Evolutionary conservation across 352 stramenopile species (phyloP).

Genomic region (Achlya hypogyna): DNA sequence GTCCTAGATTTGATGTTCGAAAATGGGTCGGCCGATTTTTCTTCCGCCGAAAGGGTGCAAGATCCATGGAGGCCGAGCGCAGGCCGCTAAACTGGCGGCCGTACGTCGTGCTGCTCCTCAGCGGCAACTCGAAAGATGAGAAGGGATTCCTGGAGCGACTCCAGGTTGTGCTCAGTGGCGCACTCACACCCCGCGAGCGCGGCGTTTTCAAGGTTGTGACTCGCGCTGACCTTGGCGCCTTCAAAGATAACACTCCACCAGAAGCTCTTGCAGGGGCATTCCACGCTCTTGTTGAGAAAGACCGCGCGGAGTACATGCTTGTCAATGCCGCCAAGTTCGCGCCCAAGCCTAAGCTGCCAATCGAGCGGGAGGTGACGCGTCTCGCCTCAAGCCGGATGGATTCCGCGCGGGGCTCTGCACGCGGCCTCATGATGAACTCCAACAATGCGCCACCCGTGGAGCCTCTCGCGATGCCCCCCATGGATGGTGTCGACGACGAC

Average conservation of each 20-base stretch:
- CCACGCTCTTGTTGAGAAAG: neutral
- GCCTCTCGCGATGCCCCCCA: neutral
- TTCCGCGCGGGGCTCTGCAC: neutral
- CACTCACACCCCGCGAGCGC: constrained; percentile 13
- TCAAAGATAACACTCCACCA: neutral
- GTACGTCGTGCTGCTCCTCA: constrained; percentile 14
- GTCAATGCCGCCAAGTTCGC: neutral
- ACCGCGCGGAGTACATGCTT: constrained; percentile 4
- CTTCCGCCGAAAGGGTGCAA: neutral
- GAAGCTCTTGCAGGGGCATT: constrained; percentile 11
- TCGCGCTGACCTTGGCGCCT: neutral
- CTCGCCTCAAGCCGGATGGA: neutral
- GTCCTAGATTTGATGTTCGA: neutral
- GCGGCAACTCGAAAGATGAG: neutral
- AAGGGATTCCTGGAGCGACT: constrained; percentile 3
- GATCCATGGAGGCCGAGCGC: constrained; percentile 2
- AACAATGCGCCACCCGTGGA: neutral
- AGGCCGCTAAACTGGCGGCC: constrained; percentile 10
- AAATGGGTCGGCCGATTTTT: no score
- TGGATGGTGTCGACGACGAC: neutral
- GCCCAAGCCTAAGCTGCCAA: neutral
- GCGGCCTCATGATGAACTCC: neutral
- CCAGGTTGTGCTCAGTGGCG: constrained; percentile 16
- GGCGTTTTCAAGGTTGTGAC: constrained; percentile 18
- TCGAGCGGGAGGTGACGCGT: neutral